Base-by-base conservation (phyloP, 148 eudicot species). In the Diospyros lotus region DNA sequence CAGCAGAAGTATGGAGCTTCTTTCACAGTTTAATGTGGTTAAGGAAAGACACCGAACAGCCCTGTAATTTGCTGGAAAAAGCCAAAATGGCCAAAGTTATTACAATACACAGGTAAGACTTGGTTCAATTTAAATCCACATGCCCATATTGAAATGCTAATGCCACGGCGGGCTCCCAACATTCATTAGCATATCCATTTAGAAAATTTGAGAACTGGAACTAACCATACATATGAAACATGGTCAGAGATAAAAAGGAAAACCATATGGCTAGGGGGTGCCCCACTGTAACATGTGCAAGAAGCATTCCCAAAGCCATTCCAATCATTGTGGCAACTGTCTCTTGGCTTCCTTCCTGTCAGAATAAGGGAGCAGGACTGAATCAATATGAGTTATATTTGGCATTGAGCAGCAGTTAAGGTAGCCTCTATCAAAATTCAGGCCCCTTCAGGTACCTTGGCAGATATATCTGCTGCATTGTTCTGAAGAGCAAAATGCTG, bases 271-370 rank as follows among this genome's bases (percentile, higher is more conserved):
- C 91, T 9, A 87, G 43, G 43, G 99, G 79, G 61, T 91, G 88
- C 72, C 99, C 99, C 74, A 82, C 82, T 43, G 94, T 90, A 60
- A 88, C 28, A 69, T 86, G 97, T 73, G 99, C 97, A 58, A 95
- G 97, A 69, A 93, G 79, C 99, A 95, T 95, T 80, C 99, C 99
- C 43, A 91, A 51, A 45, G 98, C 99, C 99, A 95, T 95, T 68
- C 99, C 99, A 73, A 86, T 77, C 97, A 95, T 95, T 60, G 99
- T 95, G 69, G 99, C 99, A 73, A 93, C 81, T 1, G 98, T 93
- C 84, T 95, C 99, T 85, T 95, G 99, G 80, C 99, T 95, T 78
- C 99, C 99, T 88, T 95, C 99, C 99, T 95, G 61, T 65, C 69
- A 75, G 72, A 42, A 72, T 40, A 84, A 56, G 71, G 44, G 54